These are phyloP conservation scores for Ampelocalamus luodianensis DNA, from an alignment of 176 grass and related monocot genomes.

Conservation along the genomic window DNA sequence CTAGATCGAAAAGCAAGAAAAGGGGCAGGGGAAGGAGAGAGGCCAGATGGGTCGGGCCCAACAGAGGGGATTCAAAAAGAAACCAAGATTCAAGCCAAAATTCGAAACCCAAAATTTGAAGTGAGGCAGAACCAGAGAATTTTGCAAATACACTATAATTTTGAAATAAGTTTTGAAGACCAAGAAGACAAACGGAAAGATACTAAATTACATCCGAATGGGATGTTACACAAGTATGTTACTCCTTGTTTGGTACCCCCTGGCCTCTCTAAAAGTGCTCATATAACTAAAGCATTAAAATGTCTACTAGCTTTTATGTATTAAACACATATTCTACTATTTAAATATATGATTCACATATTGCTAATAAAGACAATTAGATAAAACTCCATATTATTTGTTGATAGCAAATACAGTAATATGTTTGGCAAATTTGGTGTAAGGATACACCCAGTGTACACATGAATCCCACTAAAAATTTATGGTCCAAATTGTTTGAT, in stretches of 20 bases:
- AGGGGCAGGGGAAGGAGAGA: no score
- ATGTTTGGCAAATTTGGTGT: background rate
- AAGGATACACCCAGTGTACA: background rate
- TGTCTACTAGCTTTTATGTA: background rate
- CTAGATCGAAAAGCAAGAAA: no score
- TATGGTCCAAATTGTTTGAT: background rate
- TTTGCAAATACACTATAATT: no score
- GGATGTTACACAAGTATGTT: constrained; percentile 69
- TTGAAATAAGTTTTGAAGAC: no score
- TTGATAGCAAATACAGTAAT: background rate
- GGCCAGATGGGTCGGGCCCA: no score
- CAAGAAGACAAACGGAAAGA: no score
- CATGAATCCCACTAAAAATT: background rate
- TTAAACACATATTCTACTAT: background rate
- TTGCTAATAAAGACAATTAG: background rate
- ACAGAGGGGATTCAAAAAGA: no score
- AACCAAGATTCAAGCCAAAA: no score
- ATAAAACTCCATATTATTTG: background rate
- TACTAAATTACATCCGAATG: no score
- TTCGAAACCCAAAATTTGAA: no score
- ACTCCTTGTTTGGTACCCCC: constrained; percentile 6
- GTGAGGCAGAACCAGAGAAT: no score
- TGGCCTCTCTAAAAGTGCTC: background rate
- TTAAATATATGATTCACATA: background rate
- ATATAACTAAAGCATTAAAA: constrained; percentile 14